These are phyloP conservation scores for Pyricularia sp. DNA, from an alignment of 2,329 filamentous ascomycete genomes.

Conservation along the genomic window DNA sequence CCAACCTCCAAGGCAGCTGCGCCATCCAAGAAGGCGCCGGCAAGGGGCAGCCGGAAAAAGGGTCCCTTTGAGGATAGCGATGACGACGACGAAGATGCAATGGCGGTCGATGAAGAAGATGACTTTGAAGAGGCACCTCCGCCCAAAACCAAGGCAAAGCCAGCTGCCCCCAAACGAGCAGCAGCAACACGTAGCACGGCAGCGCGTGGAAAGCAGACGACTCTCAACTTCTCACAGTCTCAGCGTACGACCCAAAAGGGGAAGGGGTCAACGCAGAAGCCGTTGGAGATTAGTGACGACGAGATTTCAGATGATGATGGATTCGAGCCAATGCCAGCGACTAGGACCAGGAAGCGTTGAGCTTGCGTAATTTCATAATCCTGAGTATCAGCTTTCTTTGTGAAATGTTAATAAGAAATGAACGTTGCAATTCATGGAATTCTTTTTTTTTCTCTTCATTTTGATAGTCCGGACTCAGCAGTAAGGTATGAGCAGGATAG, in stretches of 20 bases:
- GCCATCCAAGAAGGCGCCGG: constrained; percentile 21
- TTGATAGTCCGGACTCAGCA: no score
- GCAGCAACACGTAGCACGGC: constrained; percentile 10
- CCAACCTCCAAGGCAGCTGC: constrained; percentile 23
- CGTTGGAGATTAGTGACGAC: constrained; percentile 16
- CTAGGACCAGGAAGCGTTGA: constrained; percentile 5
- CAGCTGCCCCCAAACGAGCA: constrained; percentile 11
- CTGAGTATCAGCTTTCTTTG: neutral
- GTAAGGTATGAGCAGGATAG: no score
- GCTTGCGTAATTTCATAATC: neutral
- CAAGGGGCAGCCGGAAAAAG: constrained; percentile 33
- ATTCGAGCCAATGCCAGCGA: constrained; percentile 10
- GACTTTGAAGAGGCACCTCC: constrained; percentile 32
- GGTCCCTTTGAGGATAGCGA: constrained; percentile 26
- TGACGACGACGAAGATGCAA: constrained; percentile 35
- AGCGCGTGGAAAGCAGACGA: constrained; percentile 31
- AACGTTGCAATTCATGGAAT: neutral
- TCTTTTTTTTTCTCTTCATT: no score
- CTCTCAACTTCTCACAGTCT: constrained; percentile 37
- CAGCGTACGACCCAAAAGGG: constrained; percentile 15
- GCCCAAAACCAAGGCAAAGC: constrained; percentile 21
- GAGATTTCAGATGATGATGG: constrained; percentile 14
- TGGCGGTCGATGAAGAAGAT: constrained; percentile 42
- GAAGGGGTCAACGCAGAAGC: constrained; percentile 30
- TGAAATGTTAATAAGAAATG: neutral